Evolutionary conservation across 2,329 filamentous ascomycete genomes (phyloP), one percentile per base, ranked within the genome.

Genomic region (Penicillium sp.): DNA sequence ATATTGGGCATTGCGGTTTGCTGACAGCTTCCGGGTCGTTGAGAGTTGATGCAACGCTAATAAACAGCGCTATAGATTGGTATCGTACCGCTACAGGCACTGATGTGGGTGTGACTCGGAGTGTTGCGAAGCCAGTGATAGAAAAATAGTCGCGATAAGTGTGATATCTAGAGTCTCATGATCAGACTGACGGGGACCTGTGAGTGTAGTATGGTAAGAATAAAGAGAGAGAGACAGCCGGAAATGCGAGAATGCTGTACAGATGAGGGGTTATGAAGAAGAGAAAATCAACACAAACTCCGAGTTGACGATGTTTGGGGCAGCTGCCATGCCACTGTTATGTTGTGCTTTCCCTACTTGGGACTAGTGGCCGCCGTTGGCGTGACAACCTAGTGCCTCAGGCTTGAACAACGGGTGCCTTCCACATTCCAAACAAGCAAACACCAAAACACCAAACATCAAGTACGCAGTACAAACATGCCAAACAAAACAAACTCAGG

Each of bases 311-410:
- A 62, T 56, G 60, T 58, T 67, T 68, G 56, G 59, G 61, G 61
- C 62, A 64, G 60, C 57, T 63, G 61, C 59, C 63, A 66, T 65
- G 63, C 63, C 64, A 62, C 64, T 71, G 68, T 70, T 70, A 65
- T 72, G 70, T 70, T 72, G 59, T 71, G 64, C 54, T 64, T 42
- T 31, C 1, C 56, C 63, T 31, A 22, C 57, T 63, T 40, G 33
- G 62, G 69, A 46, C 58, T 71, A 72, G 69, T 49, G 61, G 33
- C 1, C 1, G 2, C 0, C 13, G 71, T 73, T 72, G 70, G 62
- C 70, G 59, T 57, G 70, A 65, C 70, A 72, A 73, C 71, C 22
- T 1, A 8, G 1, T 27, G 64, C 65, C 63, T 67, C 54, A 68
- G 58, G 58, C 53, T 42, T 1, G 4, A n/a, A 49, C 2, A n/a